Conservation (phyloP, 2,329 filamentous ascomycete species). For the Zarea fungicola region DNA sequence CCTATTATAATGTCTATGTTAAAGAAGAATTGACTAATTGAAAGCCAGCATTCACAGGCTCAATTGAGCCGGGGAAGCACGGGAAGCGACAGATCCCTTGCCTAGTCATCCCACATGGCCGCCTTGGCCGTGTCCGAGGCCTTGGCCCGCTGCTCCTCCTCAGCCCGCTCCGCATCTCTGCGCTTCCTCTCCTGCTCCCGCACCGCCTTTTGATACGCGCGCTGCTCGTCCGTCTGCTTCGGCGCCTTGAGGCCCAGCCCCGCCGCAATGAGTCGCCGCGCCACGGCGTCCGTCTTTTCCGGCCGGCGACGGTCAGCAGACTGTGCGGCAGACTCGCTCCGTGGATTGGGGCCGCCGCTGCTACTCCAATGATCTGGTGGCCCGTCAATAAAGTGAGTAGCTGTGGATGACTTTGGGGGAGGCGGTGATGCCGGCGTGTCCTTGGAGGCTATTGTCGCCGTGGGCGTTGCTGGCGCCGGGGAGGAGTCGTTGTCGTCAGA, state of each 20-base stretch:
- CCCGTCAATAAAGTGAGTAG: constrained; percentile 41
- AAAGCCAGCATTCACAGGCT: no score
- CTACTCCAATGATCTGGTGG: constrained; percentile 18
- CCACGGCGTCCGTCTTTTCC: constrained; percentile 91
- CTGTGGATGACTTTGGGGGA: constrained; percentile 63
- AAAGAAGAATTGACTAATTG: no score
- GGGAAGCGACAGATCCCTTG: neutral
- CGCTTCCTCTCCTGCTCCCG: constrained; percentile 79
- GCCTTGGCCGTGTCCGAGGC: constrained; percentile 71
- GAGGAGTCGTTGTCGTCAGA: constrained; percentile 27
- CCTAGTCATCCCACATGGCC: constrained; percentile 77
- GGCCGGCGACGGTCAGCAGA: constrained; percentile 44
- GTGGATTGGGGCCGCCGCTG: no score
- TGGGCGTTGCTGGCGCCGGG: constrained; percentile 16
- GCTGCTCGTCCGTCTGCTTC: constrained; percentile 81
- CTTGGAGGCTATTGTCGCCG: constrained; percentile 15
- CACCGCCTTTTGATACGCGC: constrained; percentile 75
- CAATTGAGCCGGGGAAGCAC: no score
- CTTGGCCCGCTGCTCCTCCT: constrained; percentile 54
- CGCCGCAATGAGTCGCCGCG: constrained; percentile 81
- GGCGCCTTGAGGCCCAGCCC: constrained; percentile 78
- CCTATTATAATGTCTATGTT: no score
- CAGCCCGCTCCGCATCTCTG: constrained; percentile 65
- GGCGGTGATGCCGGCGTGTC: constrained; percentile 50
- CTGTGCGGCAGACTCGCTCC: no score